Percentiles rank a stretch among this genome's conserved stretches.
Conservation (phyloP, 768 basidiomycete genomes). For the Lactifluus echinatus region DNA sequence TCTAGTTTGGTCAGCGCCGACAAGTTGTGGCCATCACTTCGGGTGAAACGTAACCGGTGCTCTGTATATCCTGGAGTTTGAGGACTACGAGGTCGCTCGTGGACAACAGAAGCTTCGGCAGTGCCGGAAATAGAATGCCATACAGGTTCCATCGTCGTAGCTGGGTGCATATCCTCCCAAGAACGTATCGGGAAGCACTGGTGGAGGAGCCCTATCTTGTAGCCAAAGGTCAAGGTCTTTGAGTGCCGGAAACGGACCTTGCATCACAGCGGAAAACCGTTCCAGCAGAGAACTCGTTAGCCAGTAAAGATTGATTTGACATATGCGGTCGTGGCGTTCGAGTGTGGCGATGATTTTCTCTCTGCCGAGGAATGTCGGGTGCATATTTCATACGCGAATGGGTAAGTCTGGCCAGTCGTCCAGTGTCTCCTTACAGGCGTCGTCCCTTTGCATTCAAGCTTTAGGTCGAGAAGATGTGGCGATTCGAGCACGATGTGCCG, state of each 20-base stretch:
- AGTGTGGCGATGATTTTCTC: neutral
- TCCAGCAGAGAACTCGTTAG: neutral
- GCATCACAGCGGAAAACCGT: neutral
- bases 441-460: neutral
- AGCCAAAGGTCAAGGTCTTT: neutral
- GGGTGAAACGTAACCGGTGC: neutral
- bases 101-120: neutral
- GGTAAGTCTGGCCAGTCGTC: neutral
- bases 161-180: neutral
- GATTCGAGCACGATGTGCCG: neutral
- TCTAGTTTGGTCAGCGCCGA: neutral
- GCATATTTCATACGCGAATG: neutral
- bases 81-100: neutral
- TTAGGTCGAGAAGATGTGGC: neutral
- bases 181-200: neutral
- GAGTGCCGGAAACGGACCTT: neutral
- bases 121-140: neutral
- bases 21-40: neutral
- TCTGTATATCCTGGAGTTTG: neutral
- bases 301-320: neutral
- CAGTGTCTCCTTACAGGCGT: neutral
- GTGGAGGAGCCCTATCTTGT: neutral
- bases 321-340: neutral
- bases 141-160: neutral
- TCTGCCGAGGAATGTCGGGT: neutral